Evolutionary conservation across 176 grass and related monocot species (phyloP).

Genomic region (Eragrostis curvula): DNA sequence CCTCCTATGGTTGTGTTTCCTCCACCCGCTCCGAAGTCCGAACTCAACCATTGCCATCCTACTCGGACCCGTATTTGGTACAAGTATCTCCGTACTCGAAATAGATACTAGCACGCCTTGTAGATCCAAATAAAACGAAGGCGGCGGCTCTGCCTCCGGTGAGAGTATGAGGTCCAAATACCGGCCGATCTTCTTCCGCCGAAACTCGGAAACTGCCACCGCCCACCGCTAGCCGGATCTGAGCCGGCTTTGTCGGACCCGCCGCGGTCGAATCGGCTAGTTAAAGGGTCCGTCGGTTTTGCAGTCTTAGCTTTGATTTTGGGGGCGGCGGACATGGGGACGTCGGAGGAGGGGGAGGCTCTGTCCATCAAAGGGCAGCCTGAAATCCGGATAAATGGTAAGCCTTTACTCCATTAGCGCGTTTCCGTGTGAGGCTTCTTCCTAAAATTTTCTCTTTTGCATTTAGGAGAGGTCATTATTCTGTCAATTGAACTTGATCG

Average conservation of each 20-base stretch:
- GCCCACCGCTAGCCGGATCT: background rate
- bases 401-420: background rate
- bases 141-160: no score
- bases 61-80: no score
- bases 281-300: background rate
- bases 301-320: background rate
- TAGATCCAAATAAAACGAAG: no score
- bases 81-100: no score
- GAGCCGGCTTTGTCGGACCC: background rate
- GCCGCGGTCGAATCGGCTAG: background rate
- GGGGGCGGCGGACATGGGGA: background rate
- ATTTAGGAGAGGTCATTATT: background rate
- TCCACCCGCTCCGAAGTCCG: no score
- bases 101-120: no score
- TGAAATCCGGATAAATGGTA: background rate
- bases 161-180: no score
- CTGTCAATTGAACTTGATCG: background rate
- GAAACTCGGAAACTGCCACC: no score
- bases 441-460: background rate
- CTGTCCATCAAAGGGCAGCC: background rate
- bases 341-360: background rate
- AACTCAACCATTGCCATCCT: no score
- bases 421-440: background rate
- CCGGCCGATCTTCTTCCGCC: no score
- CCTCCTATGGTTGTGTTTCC: no score